Base-by-base conservation (phyloP, 306 rosid genomes). In the Cicer chorassanicum region DNA sequence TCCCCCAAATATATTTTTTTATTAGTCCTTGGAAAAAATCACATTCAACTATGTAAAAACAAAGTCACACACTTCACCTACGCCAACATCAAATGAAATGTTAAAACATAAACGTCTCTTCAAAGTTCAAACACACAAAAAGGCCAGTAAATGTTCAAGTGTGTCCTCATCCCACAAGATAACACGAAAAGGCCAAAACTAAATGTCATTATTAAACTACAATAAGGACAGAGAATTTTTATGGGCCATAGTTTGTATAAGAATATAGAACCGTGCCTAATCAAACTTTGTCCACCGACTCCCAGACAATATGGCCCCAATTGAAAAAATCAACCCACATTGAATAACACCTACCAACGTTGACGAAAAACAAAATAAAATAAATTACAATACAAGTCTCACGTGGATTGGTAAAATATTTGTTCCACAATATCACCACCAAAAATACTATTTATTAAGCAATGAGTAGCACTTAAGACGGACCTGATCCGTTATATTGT, bases 201-300 rank as follows among this genome's bases (percentile, higher is more conserved):
- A 3, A 60, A 13, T 6, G 42, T 39, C 66, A 60, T 60, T 34
- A 34, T 13, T 60, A 6, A 60, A 60, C 44, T 60, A 60, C 6
- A 60, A 60, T 18, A 60, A 34, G 42, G 18, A 34, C 19, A 15
- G 0, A 60, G 18, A 60, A 34, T 60, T 14, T 54, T 6, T 13
- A 60, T 34, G 44, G 66, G 66, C 44, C 66, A 60, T 60, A n/a
- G 66, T 60, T 60, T 11, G 18, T 34, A 34, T 43, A 60, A 60
- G 65, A 60, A 60, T 60, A 60, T 60, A 60, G 65, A 60, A 60
- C 65, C 65, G 16, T 34, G 16, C 16, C 44, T 9, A 34, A 60
- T 60, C 66, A 34, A 60, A 57, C 64, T 57, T 24, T 57, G 41
- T 57, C 64, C 16, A 57, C 64, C 64, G 8, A 57, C n/a, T 57